Percentiles rank a stretch among this genome's conserved stretches.
Evolutionary conservation across 2,329 filamentous ascomycete genomes (phyloP).

Genomic region (Dactylellina parvicollis): DNA sequence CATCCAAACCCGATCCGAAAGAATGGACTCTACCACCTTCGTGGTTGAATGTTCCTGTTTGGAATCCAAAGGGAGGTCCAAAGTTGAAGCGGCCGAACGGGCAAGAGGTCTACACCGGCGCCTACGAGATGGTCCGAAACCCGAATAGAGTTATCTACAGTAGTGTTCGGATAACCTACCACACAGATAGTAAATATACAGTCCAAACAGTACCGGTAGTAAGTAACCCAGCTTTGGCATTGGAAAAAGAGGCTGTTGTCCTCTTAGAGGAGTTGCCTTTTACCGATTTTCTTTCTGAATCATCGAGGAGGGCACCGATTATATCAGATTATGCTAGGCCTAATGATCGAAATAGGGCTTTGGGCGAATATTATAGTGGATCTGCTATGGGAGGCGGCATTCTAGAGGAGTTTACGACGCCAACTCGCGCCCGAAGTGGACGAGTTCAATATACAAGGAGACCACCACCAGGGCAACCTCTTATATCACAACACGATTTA

Average conservation of each 20-base stretch:
- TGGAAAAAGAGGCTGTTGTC: slow-evolving; percentile 6
- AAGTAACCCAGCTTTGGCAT: slow-evolving; percentile 21
- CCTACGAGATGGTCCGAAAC: slow-evolving; percentile 33
- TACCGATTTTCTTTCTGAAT: not conserved
- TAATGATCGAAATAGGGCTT: not conserved
- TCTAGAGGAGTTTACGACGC: slow-evolving; percentile 1
- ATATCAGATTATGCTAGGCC: slow-evolving; percentile 3
- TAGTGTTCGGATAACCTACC: slow-evolving; percentile 29
- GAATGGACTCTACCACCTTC: slow-evolving; percentile 46
- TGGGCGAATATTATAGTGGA: slow-evolving; percentile 8
- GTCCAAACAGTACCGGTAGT: slow-evolving; percentile 30
- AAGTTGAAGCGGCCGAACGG: slow-evolving; percentile 6
- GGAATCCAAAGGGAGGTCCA: slow-evolving; percentile 4
- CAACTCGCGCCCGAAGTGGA: not conserved
- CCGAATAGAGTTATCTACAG: slow-evolving; percentile 49
- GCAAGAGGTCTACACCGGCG: not conserved
- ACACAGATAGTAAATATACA: not conserved
- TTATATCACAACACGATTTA: not conserved
- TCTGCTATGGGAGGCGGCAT: not conserved
- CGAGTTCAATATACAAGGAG: not conserved
- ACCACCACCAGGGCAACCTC: not conserved
- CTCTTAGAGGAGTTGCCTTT: slow-evolving; percentile 26
- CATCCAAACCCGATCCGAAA: not conserved
- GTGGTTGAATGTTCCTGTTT: slow-evolving; percentile 39
- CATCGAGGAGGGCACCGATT: slow-evolving; percentile 1